These are phyloP conservation scores for Pichia cabralensis DNA, from an alignment of 805 yeast species.

Conservation along the genomic window DNA sequence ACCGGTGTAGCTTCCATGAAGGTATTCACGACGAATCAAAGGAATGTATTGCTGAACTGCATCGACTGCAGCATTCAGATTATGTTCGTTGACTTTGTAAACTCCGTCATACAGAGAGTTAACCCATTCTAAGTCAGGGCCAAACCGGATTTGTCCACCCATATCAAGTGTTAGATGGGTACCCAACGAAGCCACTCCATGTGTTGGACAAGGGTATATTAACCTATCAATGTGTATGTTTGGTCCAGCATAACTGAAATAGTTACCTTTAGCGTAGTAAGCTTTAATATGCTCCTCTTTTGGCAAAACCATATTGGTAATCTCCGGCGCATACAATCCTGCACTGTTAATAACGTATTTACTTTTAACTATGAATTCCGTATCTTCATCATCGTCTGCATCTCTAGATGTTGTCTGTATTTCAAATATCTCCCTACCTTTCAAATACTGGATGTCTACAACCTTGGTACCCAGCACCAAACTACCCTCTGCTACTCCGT, in stretches of 20 bases:
- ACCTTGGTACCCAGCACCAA: conserved; percentile 56
- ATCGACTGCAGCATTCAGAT: conserved; percentile 43
- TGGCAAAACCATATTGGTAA: conserved; percentile 66
- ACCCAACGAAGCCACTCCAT: conserved; percentile 66
- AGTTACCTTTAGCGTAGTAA: conserved; percentile 78
- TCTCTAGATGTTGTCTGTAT: conserved; percentile 20
- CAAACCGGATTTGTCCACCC: conserved; percentile 72
- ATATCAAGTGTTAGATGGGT: conserved; percentile 80
- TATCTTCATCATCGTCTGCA: conserved; percentile 19
- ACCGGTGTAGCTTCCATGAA: conserved; percentile 68
- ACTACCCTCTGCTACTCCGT: conserved; percentile 43
- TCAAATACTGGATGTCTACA: conserved; percentile 25
- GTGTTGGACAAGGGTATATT: conserved; percentile 75
- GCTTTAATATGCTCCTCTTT: conserved; percentile 37
- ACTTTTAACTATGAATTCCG: conserved; percentile 33
- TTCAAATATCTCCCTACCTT: conserved; percentile 18
- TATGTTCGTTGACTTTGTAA: conserved; percentile 37
- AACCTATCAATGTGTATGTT: conserved; percentile 38
- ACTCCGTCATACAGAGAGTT: conserved; percentile 28
- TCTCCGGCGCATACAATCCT: conserved; percentile 64
- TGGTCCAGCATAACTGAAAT: conserved; percentile 42
- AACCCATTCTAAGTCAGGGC: conserved; percentile 86
- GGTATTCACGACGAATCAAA: conserved; percentile 35
- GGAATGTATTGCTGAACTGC: conserved; percentile 62
- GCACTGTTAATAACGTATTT: conserved; percentile 67